Evolutionary conservation across 192 early-diverging fungal species (phyloP), one percentile per base, ranked within the genome.

Genomic region (Backusella parvicylindrica): DNA sequence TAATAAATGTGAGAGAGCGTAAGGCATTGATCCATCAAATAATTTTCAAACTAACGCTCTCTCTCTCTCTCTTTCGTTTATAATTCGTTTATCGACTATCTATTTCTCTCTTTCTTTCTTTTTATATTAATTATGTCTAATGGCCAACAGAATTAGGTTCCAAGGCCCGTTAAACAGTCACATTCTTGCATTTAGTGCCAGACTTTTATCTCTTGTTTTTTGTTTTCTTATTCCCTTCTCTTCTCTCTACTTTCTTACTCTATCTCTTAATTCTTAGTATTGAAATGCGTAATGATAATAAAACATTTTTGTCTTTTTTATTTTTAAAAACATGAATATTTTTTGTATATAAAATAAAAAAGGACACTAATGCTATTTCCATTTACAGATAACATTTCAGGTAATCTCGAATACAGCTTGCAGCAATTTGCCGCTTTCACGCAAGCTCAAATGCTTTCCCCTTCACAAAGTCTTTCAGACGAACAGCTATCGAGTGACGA

Each of bases 371-470:
- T 47, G 43, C 21, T 6, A 50, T 23, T 2, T 26, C 26, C 3
- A 26, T 56, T 16, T 8, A 33, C n/a, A 72, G 71, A 72, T 37
- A 72, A 63, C 11, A n/a, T 72, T 6, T 56, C 71, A 37, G 53
- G 38, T 18, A 72, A 63, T 56, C 49, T 72, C 30, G 33, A 64
- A 6, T 72, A 53, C 21, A 37, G 47, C 18, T 33, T 72, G 15
- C 33, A 67, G 13, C 49, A 49, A 18, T 64, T 60, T 28, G 50
- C 71, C 3, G 71, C 31, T 26, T 60, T 72, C 15, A 36, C 71
- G 15, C 71, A 72, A 30, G 33, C 71, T 2, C 70, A 71, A 30
- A 12, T 32, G 2, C 13, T 72, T n/a, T 23, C 53, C 8, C 53
- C 53, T 7, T 28, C 53, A 28, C 23, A 60, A 28, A 60, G 26